Evolutionary conservation across 768 basidiomycete genomes (phyloP).

Genomic region (Hortiboletus flavorubellus): DNA sequence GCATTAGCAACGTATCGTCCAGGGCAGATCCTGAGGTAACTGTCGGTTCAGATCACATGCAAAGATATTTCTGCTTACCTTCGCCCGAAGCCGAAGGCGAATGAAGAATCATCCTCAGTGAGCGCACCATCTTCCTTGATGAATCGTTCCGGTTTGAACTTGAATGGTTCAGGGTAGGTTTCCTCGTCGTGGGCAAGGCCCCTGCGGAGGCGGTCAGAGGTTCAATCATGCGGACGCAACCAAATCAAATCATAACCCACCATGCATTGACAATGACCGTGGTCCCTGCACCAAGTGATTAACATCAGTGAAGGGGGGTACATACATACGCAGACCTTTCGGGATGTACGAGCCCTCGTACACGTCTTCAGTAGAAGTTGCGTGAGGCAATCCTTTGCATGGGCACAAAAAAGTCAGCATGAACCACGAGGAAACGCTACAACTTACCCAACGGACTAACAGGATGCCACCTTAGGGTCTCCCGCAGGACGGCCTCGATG

Average conservation of each 20-base stretch:
- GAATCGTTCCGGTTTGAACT: slow-evolving; percentile 42
- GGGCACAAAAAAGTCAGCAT: background rate
- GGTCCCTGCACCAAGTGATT: slow-evolving; percentile 8
- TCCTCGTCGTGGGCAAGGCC: slow-evolving; percentile 37
- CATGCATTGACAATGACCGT: slow-evolving; percentile 24
- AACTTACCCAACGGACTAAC: slow-evolving; percentile 19
- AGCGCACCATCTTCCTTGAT: slow-evolving; percentile 17
- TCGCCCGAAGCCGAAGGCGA: slow-evolving; percentile 27
- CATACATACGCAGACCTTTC: slow-evolving; percentile 15
- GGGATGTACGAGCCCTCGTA: slow-evolving; percentile 27
- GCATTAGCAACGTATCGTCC: slow-evolving; percentile 21
- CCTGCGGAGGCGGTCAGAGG: slow-evolving; percentile 23
- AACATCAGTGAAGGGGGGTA: background rate
- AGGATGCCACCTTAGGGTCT: slow-evolving; percentile 25
- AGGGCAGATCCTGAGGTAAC: slow-evolving; percentile 19
- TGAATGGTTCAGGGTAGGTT: slow-evolving; percentile 38
- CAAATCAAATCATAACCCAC: slow-evolving; percentile 6
- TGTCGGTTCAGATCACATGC: background rate
- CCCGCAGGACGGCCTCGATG: slow-evolving; percentile 23
- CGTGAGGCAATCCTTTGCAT: slow-evolving; percentile 21
- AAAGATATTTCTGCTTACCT: slow-evolving; percentile 12
- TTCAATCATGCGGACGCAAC: background rate
- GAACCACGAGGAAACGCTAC: background rate
- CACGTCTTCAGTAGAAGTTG: slow-evolving; percentile 17
- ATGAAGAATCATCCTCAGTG: background rate